Evolutionary conservation across 257 asterid genomes (phyloP).

Genomic region (Striga asiatica): DNA sequence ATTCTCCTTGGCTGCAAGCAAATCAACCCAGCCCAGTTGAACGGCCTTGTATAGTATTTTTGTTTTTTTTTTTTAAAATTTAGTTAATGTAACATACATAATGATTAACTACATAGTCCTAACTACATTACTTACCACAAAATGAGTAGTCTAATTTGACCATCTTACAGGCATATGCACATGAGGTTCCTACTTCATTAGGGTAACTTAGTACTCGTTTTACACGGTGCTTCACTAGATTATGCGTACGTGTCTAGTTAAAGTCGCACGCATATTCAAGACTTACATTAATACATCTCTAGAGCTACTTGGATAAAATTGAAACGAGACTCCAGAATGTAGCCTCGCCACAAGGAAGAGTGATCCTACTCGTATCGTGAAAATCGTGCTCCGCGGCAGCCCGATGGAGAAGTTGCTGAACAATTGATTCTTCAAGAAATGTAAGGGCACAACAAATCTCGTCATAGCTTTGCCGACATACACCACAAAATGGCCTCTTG

Average conservation of each 20-base stretch:
- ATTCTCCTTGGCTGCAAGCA: too few species aligned
- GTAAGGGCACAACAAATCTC: slow-evolving; percentile 52
- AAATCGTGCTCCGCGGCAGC: slow-evolving; percentile 71
- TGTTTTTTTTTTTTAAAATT: too few species aligned
- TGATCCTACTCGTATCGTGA: slow-evolving; percentile 25
- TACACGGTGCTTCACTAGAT: neutral
- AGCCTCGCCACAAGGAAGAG: slow-evolving; percentile 49
- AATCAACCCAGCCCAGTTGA: too few species aligned
- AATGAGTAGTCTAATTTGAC: neutral
- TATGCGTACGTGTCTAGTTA: neutral
- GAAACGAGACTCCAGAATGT: slow-evolving; percentile 26
- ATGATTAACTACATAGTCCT: neutral
- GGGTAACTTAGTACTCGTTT: neutral
- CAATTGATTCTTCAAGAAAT: slow-evolving; percentile 36
- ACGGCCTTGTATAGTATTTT: too few species aligned
- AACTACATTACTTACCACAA: neutral
- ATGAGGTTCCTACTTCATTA: too few species aligned
- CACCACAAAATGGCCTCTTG: slow-evolving; percentile 69
- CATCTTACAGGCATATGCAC: neutral
- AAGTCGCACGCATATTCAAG: neutral
- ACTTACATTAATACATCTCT: neutral
- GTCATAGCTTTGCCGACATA: slow-evolving; percentile 52
- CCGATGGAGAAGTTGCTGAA: slow-evolving; percentile 41
- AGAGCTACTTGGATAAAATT: slow-evolving; percentile 12
- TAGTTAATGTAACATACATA: too few species aligned